A percentile compares a stretch with the other conserved stretches of the same genome.
Evolutionary conservation across 2,329 filamentous ascomycete genomes (phyloP).

Genomic region (Xylariaceae sp.): DNA sequence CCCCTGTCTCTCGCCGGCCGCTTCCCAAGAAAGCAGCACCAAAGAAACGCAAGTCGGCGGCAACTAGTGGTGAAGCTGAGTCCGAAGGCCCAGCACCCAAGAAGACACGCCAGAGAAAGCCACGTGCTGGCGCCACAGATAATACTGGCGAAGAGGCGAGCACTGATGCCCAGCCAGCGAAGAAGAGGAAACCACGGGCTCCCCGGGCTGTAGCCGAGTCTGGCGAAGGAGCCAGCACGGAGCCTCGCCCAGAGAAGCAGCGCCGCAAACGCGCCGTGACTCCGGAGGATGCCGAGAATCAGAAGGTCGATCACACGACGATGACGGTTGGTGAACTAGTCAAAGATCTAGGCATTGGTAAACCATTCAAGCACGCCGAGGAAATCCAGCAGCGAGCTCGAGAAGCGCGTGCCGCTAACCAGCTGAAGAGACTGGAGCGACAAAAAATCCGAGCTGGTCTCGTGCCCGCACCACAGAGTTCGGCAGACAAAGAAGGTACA

Average conservation of each 20-base stretch:
- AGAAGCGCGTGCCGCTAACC: conserved; percentile 31
- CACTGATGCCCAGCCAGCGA: no score
- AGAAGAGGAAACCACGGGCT: conserved; percentile 12
- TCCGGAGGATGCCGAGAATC: conserved; percentile 60
- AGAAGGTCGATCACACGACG: conserved; percentile 60
- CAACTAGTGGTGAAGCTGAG: conserved; percentile 7
- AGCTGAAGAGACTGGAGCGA: conserved; percentile 36
- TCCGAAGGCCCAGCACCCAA: conserved; percentile 26
- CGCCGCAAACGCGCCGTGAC: conserved; percentile 46
- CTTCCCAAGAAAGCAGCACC: conserved; percentile 22
- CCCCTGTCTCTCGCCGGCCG: conserved; percentile 4
- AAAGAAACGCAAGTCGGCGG: conserved; percentile 26
- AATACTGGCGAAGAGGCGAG: not conserved
- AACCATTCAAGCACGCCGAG: conserved; percentile 69
- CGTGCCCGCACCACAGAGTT: conserved; percentile 17
- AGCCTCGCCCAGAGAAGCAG: conserved; percentile 19
- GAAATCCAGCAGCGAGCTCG: conserved; percentile 67
- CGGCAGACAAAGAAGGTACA: conserved; percentile 14
- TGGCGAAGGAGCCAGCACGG: conserved; percentile 20
- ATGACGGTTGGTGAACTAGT: conserved; percentile 72
- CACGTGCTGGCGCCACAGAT: conserved; percentile 5
- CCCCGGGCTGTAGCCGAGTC: conserved; percentile 12
- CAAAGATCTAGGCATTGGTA: conserved; percentile 65
- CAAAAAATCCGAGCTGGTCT: conserved; percentile 33
- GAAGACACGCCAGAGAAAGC: conserved; percentile 29